A percentile compares a stretch with the other conserved stretches of the same genome.
Evolutionary conservation across 2,329 filamentous ascomycete species (phyloP).

Genomic region (Ilyonectria robusta): DNA sequence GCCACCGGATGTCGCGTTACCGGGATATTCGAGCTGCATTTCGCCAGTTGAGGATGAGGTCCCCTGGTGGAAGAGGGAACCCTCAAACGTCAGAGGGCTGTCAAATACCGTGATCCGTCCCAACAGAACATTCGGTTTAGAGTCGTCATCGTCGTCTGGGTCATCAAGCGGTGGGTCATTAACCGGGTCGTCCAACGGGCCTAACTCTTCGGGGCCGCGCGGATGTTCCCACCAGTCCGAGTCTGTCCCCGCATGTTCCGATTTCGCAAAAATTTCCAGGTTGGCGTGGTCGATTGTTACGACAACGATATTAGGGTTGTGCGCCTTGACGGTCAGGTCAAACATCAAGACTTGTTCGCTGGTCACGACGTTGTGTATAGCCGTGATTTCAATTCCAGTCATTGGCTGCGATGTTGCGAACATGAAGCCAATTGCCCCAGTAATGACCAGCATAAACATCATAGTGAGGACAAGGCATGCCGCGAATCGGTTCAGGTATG

Average conservation of each 20-base stretch:
- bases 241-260: constrained; percentile 84
- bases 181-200: constrained; percentile 49
- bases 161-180: constrained; percentile 66
- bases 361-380: constrained; percentile 90
- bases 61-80: constrained; percentile 85
- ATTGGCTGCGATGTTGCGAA: constrained; percentile 93
- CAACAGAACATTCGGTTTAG: constrained; percentile 85
- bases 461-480: constrained; percentile 88
- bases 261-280: constrained; percentile 94
- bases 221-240: constrained; percentile 70
- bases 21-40: constrained; percentile 84
- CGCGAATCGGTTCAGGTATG: constrained; percentile 82
- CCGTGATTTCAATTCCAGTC: constrained; percentile 81
- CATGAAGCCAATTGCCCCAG: constrained; percentile 90
- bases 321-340: constrained; percentile 87
- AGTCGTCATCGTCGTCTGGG: constrained; percentile 74
- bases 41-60: constrained; percentile 83
- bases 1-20: constrained; percentile 90
- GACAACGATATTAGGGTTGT: constrained; percentile 94
- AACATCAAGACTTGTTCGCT: constrained; percentile 97
- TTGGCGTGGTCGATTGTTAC: constrained; percentile 90
- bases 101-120: constrained; percentile 90
- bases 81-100: constrained; percentile 89
- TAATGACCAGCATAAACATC: constrained; percentile 84
- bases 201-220: constrained; percentile 46